Base-by-base conservation (phyloP, 192 early-diverging fungal species). In the Coemansia sp. region DNA sequence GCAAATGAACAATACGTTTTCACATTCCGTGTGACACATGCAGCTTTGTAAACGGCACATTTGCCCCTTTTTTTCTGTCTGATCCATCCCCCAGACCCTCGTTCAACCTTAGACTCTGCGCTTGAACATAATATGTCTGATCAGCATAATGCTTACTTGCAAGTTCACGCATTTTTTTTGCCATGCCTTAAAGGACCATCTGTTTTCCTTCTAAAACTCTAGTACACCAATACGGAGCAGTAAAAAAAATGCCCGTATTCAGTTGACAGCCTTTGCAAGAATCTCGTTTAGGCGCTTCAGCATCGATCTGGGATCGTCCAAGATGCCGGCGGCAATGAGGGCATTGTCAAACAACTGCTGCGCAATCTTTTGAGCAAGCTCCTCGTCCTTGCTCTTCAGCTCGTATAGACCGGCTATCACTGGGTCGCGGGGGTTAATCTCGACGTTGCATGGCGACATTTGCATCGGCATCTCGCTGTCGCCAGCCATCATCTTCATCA, bases 271-370 rank as follows among this genome's bases (percentile, higher is more conserved):
- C 3, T 61, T 61, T 0, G 61, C 68, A 35, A 85, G 71, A 35
- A 85, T 79, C 38, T 75, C 69, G 68, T 93, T 93, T 37, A 93
- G 76, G 20, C 88, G 86, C 73, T 85, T 89, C 42, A 91, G 72
- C 89, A 93, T 93, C 3, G 86, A 84, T 37, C 89, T 79, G 21
- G 91, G 91, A 48, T 93, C 90, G 52, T 90, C 89, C 69, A 93
- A 62, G 23, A 91, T 86, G 64, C 89, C 91, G 0, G 91, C 91
- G 10, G 90, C 87, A 73, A 90, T 87, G 13, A 90, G 69, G 3
- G 91, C 91, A 59, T 93, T 93, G 70, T 93, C 90, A 42, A 72
- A 66, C 60, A 91, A 83, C 79, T 93, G 91, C 69, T 86, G 76
- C 9, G 88, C 85, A 16, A 91, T 72, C 72, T 88, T 84, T 47